Evolutionary conservation across 176 grass and related monocot species (phyloP).

Genomic region (Lolium multiflorum): DNA sequence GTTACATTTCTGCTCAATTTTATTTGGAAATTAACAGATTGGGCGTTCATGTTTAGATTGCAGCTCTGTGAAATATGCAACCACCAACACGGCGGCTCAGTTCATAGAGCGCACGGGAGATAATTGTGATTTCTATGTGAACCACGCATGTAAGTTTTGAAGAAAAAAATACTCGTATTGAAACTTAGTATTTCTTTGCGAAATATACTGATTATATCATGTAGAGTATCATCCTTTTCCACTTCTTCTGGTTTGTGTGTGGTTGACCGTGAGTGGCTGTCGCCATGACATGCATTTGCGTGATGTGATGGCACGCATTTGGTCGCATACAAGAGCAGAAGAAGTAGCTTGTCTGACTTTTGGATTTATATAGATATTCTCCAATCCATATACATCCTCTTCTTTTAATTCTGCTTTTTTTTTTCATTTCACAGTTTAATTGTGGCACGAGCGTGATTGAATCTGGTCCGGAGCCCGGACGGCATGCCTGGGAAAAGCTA

Average conservation of each 20-base stretch:
- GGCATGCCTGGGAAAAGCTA: neutral
- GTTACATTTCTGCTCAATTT: no score
- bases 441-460: neutral
- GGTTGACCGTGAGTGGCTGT: neutral
- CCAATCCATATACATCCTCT: neutral
- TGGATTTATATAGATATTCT: neutral
- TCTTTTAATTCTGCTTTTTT: neutral
- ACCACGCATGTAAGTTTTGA: no score
- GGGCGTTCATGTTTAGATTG: no score
- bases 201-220: no score
- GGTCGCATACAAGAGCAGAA: neutral
- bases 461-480: neutral
- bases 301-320: neutral
- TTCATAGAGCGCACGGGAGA: no score
- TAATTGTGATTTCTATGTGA: no score
- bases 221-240: no score
- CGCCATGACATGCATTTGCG: neutral
- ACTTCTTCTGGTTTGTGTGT: neutral
- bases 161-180: no score
- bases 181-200: no score
- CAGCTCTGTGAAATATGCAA: no score
- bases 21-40: no score
- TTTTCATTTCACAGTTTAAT: neutral
- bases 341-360: neutral
- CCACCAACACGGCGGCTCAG: no score